These are phyloP conservation scores for Ogataea ganodermae DNA, from an alignment of 805 yeast genomes.

Conservation along the genomic window DNA sequence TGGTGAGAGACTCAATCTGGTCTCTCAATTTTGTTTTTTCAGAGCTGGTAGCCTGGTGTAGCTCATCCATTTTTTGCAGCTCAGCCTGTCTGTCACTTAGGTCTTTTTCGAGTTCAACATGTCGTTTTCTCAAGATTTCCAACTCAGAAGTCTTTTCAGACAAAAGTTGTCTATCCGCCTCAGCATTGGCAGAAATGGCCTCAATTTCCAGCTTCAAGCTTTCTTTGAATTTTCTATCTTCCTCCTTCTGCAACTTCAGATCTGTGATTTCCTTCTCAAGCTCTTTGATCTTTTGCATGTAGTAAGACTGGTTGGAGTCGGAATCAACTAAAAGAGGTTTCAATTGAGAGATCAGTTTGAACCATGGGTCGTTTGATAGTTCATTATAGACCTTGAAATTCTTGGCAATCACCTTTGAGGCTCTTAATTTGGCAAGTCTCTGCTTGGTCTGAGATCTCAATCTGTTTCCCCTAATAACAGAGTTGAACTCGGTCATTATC, in stretches of 20 bases:
- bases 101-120: conserved; percentile 17
- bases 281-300: conserved; percentile 57
- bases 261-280: conserved; percentile 56
- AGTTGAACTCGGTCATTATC: conserved; percentile 62
- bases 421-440: conserved; percentile 61
- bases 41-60: conserved; percentile 8
- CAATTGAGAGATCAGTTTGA: conserved; percentile 63
- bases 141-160: conserved; percentile 31
- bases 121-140: conserved; percentile 12
- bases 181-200: conserved; percentile 29
- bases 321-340: conserved; percentile 64
- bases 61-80: conserved; percentile 12
- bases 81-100: conserved; percentile 12
- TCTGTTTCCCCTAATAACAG: conserved; percentile 63
- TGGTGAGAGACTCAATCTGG: conserved; percentile 24
- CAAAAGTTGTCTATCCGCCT: conserved; percentile 34
- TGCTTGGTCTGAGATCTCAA: conserved; percentile 50
- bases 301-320: conserved; percentile 41
- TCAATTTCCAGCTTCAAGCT: conserved; percentile 40
- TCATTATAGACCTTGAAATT: conserved; percentile 57
- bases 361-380: conserved; percentile 71
- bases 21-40: conserved; percentile 21
- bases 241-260: conserved; percentile 41
- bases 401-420: conserved; percentile 66
- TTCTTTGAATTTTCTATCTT: conserved; percentile 45